These are phyloP conservation scores for Kuraishia floccosa DNA, from an alignment of 805 yeast species.

Conservation along the genomic window DNA sequence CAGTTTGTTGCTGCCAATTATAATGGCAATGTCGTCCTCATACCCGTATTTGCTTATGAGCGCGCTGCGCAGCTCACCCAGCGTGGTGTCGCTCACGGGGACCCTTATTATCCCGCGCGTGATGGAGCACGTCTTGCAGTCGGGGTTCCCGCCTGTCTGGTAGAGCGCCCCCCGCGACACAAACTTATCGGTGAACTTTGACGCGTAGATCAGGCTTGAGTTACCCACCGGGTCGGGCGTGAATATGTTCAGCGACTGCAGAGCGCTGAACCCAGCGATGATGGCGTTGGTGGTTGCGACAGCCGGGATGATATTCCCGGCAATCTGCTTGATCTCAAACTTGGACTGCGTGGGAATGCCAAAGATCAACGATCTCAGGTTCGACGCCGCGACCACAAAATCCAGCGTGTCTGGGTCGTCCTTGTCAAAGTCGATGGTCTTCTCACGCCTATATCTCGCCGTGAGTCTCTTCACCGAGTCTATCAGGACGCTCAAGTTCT, in stretches of 20 bases:
- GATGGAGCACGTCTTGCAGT: constrained; percentile 60
- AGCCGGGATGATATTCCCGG: constrained; percentile 97
- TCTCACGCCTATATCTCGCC: constrained; percentile 26
- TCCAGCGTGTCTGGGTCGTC: constrained; percentile 88
- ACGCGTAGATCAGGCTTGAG: constrained; percentile 39
- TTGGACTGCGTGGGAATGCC: constrained; percentile 60
- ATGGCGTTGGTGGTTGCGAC: constrained; percentile 97
- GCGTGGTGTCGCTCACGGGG: constrained; percentile 17
- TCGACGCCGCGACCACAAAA: constrained; percentile 81
- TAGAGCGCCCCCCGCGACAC: constrained; percentile 52
- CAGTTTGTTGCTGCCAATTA: constrained; percentile 42
- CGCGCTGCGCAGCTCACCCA: constrained; percentile 40
- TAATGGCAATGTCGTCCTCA: constrained; percentile 46
- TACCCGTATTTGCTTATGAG: constrained; percentile 41
- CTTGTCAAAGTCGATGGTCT: constrained; percentile 66
- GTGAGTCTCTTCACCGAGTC: constrained; percentile 38
- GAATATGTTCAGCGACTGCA: constrained; percentile 53
- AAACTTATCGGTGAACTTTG: constrained; percentile 46
- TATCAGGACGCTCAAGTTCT: constrained; percentile 51
- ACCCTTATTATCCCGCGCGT: constrained; percentile 38
- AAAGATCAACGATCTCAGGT: constrained; percentile 63
- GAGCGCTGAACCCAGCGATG: constrained; percentile 78
- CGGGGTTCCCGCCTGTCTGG: constrained; percentile 52
- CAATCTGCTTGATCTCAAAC: constrained; percentile 87
- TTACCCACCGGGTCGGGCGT: constrained; percentile 17